Conservation (phyloP, 2,329 filamentous ascomycete species). For the Xylogone sp. region DNA sequence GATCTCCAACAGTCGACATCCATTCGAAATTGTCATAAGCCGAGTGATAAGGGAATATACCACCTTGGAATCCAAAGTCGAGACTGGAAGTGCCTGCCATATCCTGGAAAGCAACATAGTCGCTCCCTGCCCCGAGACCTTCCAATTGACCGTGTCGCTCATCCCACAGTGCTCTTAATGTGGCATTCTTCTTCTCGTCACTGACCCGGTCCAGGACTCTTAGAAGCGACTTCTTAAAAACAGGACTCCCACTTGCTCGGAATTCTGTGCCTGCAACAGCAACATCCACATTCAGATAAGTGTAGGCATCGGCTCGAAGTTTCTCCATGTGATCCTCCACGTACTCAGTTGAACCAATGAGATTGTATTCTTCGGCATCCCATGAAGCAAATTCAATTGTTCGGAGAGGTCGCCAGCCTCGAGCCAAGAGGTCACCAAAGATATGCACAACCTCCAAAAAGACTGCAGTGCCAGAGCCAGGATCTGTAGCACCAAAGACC, state of each 20-base stretch:
- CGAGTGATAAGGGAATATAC: constrained; percentile 68
- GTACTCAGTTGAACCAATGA: constrained; percentile 90
- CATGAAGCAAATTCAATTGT: constrained; percentile 96
- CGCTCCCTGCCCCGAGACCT: constrained; percentile 69
- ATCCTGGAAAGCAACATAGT: constrained; percentile 87
- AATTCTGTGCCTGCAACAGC: constrained; percentile 75
- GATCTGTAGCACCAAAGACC: constrained; percentile 82
- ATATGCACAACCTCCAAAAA: constrained; percentile 86
- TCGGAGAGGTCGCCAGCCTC: constrained; percentile 87
- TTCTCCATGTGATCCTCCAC: constrained; percentile 79
- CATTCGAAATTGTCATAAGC: constrained; percentile 90
- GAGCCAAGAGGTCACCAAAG: constrained; percentile 71
- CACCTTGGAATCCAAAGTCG: constrained; percentile 74
- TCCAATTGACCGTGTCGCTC: constrained; percentile 56
- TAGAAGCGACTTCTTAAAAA: constrained; percentile 69
- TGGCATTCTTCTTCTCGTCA: constrained; percentile 69
- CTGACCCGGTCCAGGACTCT: constrained; percentile 70
- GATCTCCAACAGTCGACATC: constrained; percentile 78
- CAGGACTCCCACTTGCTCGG: constrained; percentile 73
- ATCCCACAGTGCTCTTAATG: constrained; percentile 76
- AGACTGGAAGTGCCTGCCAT: constrained; percentile 86
- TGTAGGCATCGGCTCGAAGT: constrained; percentile 71
- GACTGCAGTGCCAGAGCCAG: constrained; percentile 84
- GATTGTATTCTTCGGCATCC: constrained; percentile 91
- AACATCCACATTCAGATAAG: constrained; percentile 88